Percentiles rank a stretch among this genome's conserved stretches.
phyloP scores from a whole-genome alignment of 2,329 filamentous ascomycete genomes.

The Hortaea sp. region DNA sequence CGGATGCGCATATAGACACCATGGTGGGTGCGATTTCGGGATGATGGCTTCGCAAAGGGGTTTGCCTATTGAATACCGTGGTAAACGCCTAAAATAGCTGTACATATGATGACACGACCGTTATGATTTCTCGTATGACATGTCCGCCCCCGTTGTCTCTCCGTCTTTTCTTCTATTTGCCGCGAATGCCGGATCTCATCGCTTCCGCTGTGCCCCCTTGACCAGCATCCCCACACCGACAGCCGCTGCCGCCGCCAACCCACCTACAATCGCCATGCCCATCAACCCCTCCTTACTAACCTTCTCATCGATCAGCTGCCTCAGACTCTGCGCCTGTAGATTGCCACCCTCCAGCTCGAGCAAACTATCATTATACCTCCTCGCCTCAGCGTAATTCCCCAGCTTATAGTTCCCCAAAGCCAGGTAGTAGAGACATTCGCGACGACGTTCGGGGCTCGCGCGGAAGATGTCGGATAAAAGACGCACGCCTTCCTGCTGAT shows the following conservation, averaged over 20 bases:
- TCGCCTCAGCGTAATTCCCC: conserved; percentile 90
- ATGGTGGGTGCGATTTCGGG: too few species aligned
- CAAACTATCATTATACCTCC: conserved; percentile 87
- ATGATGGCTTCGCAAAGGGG: too few species aligned
- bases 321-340: conserved; percentile 78
- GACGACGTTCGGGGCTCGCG: conserved; percentile 78
- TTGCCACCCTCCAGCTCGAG: conserved; percentile 86
- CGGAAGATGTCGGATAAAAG: conserved; percentile 96
- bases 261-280: conserved; percentile 89
- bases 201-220: conserved; percentile 47
- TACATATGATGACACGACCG: neutral
- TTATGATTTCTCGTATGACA: too few species aligned
- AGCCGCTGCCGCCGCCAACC: conserved; percentile 85
- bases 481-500: conserved; percentile 90
- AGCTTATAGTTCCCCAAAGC: conserved; percentile 97
- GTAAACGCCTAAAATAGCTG: neutral
- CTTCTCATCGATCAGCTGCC: conserved; percentile 85
- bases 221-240: conserved; percentile 82
- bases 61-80: too few species aligned
- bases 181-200: conserved; percentile 4
- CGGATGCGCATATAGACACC: too few species aligned
- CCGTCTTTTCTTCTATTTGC: neutral
- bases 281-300: conserved; percentile 89
- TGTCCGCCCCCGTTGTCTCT: too few species aligned
- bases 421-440: conserved; percentile 97